Evolutionary conservation across 2,329 filamentous ascomycete genomes (phyloP).

Genomic region (Purpureocillium takamizusanense): DNA sequence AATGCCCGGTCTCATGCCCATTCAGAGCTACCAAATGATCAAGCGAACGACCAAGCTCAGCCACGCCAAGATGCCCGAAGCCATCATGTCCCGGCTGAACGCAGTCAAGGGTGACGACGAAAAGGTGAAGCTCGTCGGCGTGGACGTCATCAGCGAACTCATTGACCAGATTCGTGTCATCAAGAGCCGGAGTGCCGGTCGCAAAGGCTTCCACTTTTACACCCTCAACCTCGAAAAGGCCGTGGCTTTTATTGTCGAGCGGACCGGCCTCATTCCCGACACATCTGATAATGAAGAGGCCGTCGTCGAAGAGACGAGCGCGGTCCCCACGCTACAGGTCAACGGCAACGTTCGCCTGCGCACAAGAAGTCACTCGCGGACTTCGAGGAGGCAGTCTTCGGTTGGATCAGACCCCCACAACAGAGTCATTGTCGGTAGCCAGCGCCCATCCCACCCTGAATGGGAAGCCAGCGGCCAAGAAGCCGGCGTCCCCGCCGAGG

Average conservation of each 20-base stretch:
- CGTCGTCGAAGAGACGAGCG: constrained; percentile 33
- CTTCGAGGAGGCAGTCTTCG: constrained; percentile 60
- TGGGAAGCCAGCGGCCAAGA: constrained; percentile 69
- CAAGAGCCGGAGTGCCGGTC: constrained; percentile 46
- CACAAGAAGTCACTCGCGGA: constrained; percentile 23
- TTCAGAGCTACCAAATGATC: constrained; percentile 95
- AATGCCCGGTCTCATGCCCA: constrained; percentile 92
- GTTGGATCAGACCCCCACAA: constrained; percentile 82
- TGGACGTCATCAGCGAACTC: constrained; percentile 77
- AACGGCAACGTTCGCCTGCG: constrained; percentile 35
- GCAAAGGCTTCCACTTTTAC: constrained; percentile 90
- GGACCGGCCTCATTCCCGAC: constrained; percentile 71
- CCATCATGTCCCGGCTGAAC: constrained; percentile 62
- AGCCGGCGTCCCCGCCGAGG: constrained; percentile 65
- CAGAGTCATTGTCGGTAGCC: constrained; percentile 69
- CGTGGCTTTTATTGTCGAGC: constrained; percentile 85
- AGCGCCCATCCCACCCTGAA: constrained; percentile 48
- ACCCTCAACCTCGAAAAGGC: constrained; percentile 94
- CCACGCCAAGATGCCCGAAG: constrained; percentile 70
- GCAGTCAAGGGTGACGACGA: constrained; percentile 72
- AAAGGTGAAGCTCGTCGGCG: constrained; percentile 68
- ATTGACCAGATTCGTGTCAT: constrained; percentile 67
- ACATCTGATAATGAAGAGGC: constrained; percentile 43
- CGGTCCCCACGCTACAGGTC: constrained; percentile 25
- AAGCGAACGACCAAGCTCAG: constrained; percentile 90